Base-by-base conservation (phyloP, 768 basidiomycete species). In the Tephrocybe sp. region DNA sequence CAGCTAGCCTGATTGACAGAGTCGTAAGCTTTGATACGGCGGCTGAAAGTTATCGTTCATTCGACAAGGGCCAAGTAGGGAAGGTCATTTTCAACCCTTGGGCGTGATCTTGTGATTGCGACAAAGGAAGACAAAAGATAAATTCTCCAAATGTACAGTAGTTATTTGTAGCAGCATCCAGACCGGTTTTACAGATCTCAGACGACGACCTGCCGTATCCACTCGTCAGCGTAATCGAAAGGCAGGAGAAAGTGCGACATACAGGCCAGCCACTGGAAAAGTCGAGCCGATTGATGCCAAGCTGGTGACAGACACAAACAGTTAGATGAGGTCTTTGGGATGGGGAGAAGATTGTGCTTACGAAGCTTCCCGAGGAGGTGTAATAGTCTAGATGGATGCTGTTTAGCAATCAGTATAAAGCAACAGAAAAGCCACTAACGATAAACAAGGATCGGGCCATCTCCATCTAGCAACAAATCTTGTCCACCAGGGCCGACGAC, bases 71-170 rank as follows among this genome's bases (percentile, higher is more conserved):
- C 18, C 70, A 77, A 62, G 78, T 86, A 33, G 90, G 90, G 0
- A 90, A 92, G 67, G 80, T 87, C 9, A 70, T 90, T 26, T 90
- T 92, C 58, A 84, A 87, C 66, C 86, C 86, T 23, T 90, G 85
- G 87, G 76, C 66, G 54, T 78, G 59, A 21, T 42, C 12, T 3
- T 30, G 34, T 7, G 34, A 4, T 9, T 9, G 14, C n/a, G 5
- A 15, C 34, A n/a, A n/a, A n/a, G n/a, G n/a, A n/a, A n/a, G n/a
- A n/a, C n/a, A n/a, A n/a, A n/a, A n/a, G n/a, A n/a, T n/a, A n/a
- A n/a, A n/a, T n/a, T n/a, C n/a, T n/a, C n/a, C n/a, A n/a, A n/a
- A n/a, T n/a, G n/a, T n/a, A n/a, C n/a, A n/a, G 11, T 24, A 36
- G 9, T 15, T 36, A 9, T 7, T 36, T 36, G 9, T 30, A 30